These are phyloP conservation scores for Hydnomerulius pinastri DNA, from an alignment of 768 basidiomycete species.

Conservation along the genomic window DNA sequence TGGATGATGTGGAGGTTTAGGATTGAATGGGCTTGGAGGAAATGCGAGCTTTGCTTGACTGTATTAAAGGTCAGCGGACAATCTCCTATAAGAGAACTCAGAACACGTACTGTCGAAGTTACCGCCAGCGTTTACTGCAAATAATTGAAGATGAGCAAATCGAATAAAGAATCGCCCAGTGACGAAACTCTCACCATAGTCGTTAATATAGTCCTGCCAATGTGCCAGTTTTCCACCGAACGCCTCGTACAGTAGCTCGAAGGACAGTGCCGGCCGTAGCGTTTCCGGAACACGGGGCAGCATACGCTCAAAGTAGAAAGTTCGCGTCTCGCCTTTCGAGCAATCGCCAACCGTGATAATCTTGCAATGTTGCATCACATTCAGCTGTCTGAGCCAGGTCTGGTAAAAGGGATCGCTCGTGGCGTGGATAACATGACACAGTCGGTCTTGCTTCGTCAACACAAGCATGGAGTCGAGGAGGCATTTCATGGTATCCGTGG, in stretches of 20 bases:
- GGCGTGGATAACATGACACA: conserved; percentile 81
- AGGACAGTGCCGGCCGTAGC: conserved; percentile 55
- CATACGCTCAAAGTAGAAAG: conserved; percentile 65
- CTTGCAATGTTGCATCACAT: conserved; percentile 84
- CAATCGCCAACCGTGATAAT: conserved; percentile 83
- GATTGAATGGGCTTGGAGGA: conserved; percentile 81
- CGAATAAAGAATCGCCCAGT: not conserved
- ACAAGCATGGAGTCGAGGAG: conserved; percentile 85
- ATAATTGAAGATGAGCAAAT: conserved; percentile 6
- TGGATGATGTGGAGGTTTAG: conserved; percentile 89
- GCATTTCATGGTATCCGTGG: conserved; percentile 80
- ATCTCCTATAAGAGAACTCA: not conserved
- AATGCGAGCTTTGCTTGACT: conserved; percentile 83
- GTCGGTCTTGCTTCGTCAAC: conserved; percentile 82
- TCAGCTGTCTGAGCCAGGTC: conserved; percentile 77
- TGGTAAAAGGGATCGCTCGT: conserved; percentile 87
- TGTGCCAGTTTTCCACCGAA: conserved; percentile 87
- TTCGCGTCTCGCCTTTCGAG: conserved; percentile 66
- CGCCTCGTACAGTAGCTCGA: conserved; percentile 73
- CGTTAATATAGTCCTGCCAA: conserved; percentile 78
- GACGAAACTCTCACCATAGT: conserved; percentile 51
- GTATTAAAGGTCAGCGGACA: conserved; percentile 7
- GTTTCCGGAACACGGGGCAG: conserved; percentile 71
- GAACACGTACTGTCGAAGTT: conserved; percentile 59
- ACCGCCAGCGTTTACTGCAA: conserved; percentile 73